Evolutionary conservation across 2,329 filamentous ascomycete species (phyloP).

Genomic region (Dichotomopilus funicola): DNA sequence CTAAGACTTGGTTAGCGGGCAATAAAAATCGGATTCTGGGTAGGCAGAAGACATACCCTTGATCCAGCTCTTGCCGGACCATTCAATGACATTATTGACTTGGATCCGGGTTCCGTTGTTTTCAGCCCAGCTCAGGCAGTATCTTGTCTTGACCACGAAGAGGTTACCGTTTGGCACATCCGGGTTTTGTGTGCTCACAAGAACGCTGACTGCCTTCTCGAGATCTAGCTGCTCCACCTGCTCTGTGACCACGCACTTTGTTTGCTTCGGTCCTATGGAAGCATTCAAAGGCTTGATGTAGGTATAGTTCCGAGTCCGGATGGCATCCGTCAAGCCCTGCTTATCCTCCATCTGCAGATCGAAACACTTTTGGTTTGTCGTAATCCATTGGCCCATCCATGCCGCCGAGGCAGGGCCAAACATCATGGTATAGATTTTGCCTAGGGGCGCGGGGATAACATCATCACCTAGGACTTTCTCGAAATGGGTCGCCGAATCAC

Average conservation of each 20-base stretch:
- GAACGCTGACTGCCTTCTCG: conserved; percentile 80
- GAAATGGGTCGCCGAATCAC: conserved; percentile 71
- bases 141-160: conserved; percentile 87
- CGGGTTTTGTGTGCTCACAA: conserved; percentile 77
- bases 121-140: conserved; percentile 88
- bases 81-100: conserved; percentile 87
- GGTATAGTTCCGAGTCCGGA: conserved; percentile 65
- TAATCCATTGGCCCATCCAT: conserved; percentile 83
- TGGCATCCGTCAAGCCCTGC: conserved; percentile 68
- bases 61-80: conserved; percentile 96
- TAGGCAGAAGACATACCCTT: conserved; percentile 58
- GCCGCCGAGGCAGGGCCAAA: conserved; percentile 74
- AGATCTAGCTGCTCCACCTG: conserved; percentile 78
- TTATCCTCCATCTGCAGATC: conserved; percentile 87
- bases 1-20: conserved; percentile 38
- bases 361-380: conserved; percentile 78
- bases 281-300: conserved; percentile 88
- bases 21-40: neutral
- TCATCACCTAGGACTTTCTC: conserved; percentile 83
- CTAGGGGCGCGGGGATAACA: conserved; percentile 75
- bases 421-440: conserved; percentile 82
- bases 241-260: conserved; percentile 86
- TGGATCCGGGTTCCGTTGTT: conserved; percentile 78
- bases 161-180: conserved; percentile 93
- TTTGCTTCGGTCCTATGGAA: conserved; percentile 85